Conservation (phyloP, 306 rosid species). For the Fagus sylvatica region DNA sequence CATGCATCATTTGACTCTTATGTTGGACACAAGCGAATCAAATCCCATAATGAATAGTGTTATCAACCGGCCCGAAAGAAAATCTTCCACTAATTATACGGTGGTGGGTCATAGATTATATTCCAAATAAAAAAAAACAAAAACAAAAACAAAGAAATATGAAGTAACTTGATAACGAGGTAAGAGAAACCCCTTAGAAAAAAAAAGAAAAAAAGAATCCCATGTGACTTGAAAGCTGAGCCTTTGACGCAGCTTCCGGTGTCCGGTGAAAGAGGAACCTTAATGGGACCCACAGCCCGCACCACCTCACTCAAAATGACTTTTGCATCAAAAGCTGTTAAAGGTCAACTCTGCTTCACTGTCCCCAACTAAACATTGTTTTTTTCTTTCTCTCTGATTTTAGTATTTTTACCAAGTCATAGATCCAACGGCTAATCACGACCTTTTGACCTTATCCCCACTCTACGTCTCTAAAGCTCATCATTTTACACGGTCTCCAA, state of each 20-base stretch:
- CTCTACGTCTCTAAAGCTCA: constrained; percentile 1
- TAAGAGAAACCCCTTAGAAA: too few relatives aligned
- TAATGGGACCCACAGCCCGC: constrained; percentile 28
- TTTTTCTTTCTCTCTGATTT: constrained; percentile 2
- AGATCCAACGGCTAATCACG: constrained; percentile 67
- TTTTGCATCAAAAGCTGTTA: constrained; percentile 61
- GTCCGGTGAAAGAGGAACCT: constrained; percentile 38
- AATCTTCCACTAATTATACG: background rate
- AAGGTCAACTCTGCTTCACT: constrained; percentile 75
- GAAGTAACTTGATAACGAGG: too few relatives aligned
- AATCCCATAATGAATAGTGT: background rate
- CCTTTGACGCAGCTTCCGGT: constrained; percentile 36
- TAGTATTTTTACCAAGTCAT: constrained; percentile 18
- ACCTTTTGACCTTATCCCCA: constrained; percentile 59
- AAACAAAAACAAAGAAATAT: background rate
- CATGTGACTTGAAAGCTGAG: constrained; percentile 32
- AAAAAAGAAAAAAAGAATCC: constrained; percentile 15
- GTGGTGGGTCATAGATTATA: background rate
- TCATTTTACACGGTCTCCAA: constrained; percentile 31
- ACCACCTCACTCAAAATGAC: constrained; percentile 32
- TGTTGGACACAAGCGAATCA: background rate
- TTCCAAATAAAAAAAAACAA: background rate
- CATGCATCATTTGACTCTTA: background rate
- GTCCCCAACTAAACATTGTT: constrained; percentile 47
- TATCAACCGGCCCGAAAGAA: background rate